Percentiles rank a stretch among this genome's conserved stretches.
phyloP scores from a whole-genome alignment of 495 filamentous ascomycete genomes.

The Penicillium argentinense region DNA sequence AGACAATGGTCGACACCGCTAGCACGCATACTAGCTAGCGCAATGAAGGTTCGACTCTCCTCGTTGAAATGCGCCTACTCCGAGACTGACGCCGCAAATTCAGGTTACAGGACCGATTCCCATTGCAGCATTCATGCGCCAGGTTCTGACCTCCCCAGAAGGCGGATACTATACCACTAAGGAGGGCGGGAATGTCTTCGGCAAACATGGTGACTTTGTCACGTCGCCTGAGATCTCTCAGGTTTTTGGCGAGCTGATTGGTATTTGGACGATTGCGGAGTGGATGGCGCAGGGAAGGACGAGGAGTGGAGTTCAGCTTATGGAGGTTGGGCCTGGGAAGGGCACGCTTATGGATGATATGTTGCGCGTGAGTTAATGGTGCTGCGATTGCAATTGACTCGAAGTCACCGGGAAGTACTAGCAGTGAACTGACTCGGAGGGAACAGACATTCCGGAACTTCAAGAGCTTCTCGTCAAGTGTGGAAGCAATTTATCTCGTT shows the following conservation, averaged over 20 bases:
- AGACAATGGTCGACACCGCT: conserved; percentile 86
- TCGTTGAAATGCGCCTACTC: not conserved
- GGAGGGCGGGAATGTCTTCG: conserved; percentile 72
- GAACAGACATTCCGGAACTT: conserved; percentile 79
- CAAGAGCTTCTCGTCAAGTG: conserved; percentile 68
- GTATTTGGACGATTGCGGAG: conserved; percentile 91
- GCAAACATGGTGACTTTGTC: conserved; percentile 87
- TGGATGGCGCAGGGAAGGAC: conserved; percentile 87
- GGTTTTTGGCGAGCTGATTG: conserved; percentile 90
- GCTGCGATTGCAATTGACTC: too few species aligned
- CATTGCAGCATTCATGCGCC: conserved; percentile 94
- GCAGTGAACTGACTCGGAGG: conserved; percentile 1
- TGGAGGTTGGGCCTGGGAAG: conserved; percentile 92
- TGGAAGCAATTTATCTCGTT: conserved; percentile 86
- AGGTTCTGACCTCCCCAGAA: conserved; percentile 89
- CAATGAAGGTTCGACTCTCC: conserved; percentile 64
- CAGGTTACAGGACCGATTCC: conserved; percentile 80
- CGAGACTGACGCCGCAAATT: conserved; percentile 33
- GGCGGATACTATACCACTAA: conserved; percentile 86
- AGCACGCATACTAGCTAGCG: conserved; percentile 77
- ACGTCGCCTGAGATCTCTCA: conserved; percentile 98
- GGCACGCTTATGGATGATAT: conserved; percentile 98
- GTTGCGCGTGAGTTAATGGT: conserved; percentile 73
- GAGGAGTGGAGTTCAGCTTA: conserved; percentile 71
- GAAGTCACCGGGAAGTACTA: too few species aligned